A percentile compares a stretch with the other conserved stretches of the same genome.
These are phyloP conservation scores for Saccharum hybrid DNA, from an alignment of 202 grass and related monocot species.

Conservation along the genomic window DNA sequence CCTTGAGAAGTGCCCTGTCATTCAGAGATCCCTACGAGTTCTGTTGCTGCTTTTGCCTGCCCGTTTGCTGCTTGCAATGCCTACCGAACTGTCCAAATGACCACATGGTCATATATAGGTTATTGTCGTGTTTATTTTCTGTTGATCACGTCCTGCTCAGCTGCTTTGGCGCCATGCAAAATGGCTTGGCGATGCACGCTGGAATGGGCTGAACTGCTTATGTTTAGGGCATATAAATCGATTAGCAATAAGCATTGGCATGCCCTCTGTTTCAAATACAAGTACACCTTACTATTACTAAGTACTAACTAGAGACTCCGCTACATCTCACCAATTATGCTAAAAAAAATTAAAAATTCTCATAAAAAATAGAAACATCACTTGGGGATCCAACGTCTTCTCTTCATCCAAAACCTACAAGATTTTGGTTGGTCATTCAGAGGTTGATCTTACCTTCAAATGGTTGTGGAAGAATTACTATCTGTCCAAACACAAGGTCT, in stretches of 20 bases:
- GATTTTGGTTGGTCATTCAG: too few species aligned
- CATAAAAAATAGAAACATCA: too few species aligned
- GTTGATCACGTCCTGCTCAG: not conserved
- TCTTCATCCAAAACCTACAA: too few species aligned
- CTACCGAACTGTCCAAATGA: slow-evolving; percentile 16
- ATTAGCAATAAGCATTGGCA: slow-evolving; percentile 5
- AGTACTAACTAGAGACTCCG: not conserved
- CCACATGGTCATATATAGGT: slow-evolving; percentile 10
- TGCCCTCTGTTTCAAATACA: not conserved
- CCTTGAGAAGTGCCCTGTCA: not conserved
- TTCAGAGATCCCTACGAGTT: not conserved
- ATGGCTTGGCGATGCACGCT: not conserved
- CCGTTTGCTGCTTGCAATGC: slow-evolving; percentile 8
- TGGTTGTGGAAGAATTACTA: too few species aligned
- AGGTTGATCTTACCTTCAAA: too few species aligned
- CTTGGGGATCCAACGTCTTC: too few species aligned
- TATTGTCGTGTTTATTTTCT: not conserved
- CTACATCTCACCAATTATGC: not conserved
- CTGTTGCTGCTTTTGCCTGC: not conserved
- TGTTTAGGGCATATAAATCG: not conserved
- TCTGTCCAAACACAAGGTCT: too few species aligned
- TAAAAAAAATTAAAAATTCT: not conserved
- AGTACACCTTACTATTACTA: not conserved
- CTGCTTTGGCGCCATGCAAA: slow-evolving; percentile 13
- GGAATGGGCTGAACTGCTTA: not conserved